phyloP scores from a whole-genome alignment of 202 grass and related monocot species.

The Musa balbisiana region DNA sequence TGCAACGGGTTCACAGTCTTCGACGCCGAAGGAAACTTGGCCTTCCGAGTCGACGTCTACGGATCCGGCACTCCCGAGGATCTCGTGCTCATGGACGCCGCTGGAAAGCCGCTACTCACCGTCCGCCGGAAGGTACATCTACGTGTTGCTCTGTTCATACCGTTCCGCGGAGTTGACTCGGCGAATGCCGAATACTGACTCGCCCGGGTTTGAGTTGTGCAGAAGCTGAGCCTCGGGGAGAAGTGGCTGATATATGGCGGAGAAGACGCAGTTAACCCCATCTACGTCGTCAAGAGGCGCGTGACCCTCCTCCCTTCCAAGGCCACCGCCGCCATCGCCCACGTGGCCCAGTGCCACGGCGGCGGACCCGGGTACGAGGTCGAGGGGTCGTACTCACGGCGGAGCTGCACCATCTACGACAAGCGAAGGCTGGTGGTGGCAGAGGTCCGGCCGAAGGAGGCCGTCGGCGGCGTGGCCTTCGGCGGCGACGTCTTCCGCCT shows the following conservation, averaged over 20 bases:
- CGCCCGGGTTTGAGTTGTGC: neutral
- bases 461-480: constrained; percentile 31
- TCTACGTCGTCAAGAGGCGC: constrained; percentile 57
- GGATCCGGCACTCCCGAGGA: constrained; percentile 29
- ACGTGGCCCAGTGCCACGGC: constrained; percentile 11
- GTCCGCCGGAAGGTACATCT: constrained; percentile 38
- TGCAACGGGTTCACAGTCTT: constrained; percentile 83
- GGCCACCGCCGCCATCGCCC: constrained; percentile 21
- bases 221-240: constrained; percentile 34
- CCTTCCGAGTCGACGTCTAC: constrained; percentile 83
- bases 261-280: constrained; percentile 37
- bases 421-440: constrained; percentile 34
- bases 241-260: constrained; percentile 64
- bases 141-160: neutral
- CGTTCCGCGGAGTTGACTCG: too few relatives aligned
- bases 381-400: constrained; percentile 66
- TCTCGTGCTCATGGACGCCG: constrained; percentile 79
- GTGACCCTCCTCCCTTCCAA: constrained; percentile 33
- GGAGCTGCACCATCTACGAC: constrained; percentile 72
- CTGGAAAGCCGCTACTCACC: constrained; percentile 56
- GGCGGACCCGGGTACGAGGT: constrained; percentile 34
- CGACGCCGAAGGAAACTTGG: constrained; percentile 56
- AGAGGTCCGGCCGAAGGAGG: constrained; percentile 60
- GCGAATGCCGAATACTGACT: too few relatives aligned
- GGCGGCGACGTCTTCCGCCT: constrained; percentile 82